Conservation (phyloP, 176 grass and related monocot species). For the Pontederia crassipes region DNA sequence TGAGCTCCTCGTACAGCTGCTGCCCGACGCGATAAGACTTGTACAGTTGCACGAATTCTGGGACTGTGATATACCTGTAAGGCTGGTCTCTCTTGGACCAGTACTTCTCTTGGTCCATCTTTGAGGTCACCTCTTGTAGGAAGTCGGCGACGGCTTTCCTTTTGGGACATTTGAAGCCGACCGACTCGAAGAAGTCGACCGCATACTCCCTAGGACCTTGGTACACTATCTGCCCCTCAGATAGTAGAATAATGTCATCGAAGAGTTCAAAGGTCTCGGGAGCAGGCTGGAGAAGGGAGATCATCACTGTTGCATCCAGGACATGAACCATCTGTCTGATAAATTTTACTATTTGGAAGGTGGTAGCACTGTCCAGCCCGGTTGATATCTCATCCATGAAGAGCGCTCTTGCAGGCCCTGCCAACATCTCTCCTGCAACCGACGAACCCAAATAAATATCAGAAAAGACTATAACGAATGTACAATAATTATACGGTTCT, state of each 20-base stretch:
- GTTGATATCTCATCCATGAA: constrained; percentile 85
- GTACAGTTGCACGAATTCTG: constrained; percentile 37
- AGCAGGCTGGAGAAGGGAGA: constrained; percentile 65
- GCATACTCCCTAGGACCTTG: constrained; percentile 49
- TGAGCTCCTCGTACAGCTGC: constrained; percentile 28
- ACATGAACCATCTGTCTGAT: constrained; percentile 52
- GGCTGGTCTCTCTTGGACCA: constrained; percentile 22
- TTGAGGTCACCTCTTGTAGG: constrained; percentile 63
- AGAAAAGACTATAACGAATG: no score
- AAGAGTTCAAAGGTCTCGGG: constrained; percentile 74
- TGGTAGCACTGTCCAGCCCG: constrained; percentile 65
- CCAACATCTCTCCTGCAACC: constrained; percentile 53
- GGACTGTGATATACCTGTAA: constrained; percentile 35
- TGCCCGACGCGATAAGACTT: constrained; percentile 37
- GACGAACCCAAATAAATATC: neutral
- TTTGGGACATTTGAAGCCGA: constrained; percentile 49
- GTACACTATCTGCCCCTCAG: constrained; percentile 59
- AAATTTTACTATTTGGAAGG: constrained; percentile 57
- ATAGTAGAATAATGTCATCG: constrained; percentile 50
- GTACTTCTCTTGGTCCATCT: constrained; percentile 58
- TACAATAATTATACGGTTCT: no score
- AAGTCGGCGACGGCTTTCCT: constrained; percentile 62
- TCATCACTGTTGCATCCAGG: constrained; percentile 49
- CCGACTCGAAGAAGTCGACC: constrained; percentile 45
- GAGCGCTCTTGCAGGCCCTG: constrained; percentile 50